Evolutionary conservation across 176 grass and related monocot genomes (phyloP).

Genomic region (Saccharum officinarum): DNA sequence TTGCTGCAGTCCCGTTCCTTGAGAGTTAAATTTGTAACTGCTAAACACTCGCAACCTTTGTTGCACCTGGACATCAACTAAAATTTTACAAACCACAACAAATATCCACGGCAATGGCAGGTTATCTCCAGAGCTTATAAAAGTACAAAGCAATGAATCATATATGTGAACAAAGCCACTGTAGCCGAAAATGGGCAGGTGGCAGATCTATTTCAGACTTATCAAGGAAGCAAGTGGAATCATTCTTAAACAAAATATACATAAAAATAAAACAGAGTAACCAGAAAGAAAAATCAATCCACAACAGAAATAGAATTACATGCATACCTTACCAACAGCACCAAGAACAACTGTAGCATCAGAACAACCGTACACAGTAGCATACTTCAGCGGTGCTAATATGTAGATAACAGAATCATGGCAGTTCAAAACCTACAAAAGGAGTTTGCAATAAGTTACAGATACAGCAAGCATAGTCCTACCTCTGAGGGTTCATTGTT

Average conservation of each 20-base stretch:
- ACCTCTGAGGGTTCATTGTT: constrained; percentile 10
- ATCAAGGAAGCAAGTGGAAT: not conserved
- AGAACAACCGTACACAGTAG: constrained; percentile 76
- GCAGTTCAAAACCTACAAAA: constrained; percentile 91
- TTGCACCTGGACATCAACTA: not conserved
- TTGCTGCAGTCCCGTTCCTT: not conserved
- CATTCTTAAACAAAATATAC: constrained; percentile 11
- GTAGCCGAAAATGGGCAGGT: not conserved
- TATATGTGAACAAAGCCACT: not conserved
- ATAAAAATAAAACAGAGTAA: constrained; percentile 4
- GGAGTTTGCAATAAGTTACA: not conserved
- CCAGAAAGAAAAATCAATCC: not conserved
- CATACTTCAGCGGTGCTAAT: constrained; percentile 82
- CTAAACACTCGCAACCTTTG: not conserved
- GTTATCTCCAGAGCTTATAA: not conserved
- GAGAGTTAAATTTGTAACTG: not conserved
- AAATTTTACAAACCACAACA: not conserved
- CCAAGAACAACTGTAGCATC: constrained; percentile 77
- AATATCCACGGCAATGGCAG: not conserved
- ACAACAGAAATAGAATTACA: not conserved
- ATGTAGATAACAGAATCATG: constrained; percentile 98
- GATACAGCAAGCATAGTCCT: not conserved
- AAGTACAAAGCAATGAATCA: not conserved
- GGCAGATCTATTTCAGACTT: not conserved
- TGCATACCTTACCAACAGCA: constrained; percentile 81